Conservation (phyloP, 805 yeast genomes). For the Sungouiella thailandica region DNA sequence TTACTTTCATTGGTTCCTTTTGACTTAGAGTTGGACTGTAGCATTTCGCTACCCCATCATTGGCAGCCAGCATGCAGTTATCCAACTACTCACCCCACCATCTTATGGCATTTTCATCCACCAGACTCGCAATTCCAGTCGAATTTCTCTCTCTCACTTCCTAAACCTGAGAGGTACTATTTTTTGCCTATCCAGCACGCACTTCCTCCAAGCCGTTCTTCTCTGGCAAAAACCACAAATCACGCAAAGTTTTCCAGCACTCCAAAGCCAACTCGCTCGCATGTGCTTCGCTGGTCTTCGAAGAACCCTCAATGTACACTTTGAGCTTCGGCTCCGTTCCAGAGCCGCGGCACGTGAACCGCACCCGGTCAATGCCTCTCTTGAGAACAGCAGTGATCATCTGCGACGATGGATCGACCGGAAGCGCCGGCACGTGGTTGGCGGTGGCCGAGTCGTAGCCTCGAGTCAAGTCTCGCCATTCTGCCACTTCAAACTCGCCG, state of each 20-base stretch:
- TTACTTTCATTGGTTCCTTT: too few relatives aligned
- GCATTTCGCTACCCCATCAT: too few relatives aligned
- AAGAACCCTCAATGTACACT: conserved; percentile 79
- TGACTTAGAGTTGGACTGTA: too few relatives aligned
- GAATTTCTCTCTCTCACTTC: too few relatives aligned
- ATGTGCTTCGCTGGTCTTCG: conserved; percentile 34
- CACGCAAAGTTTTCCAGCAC: conserved; percentile 60
- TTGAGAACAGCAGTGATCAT: conserved; percentile 72
- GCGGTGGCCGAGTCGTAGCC: conserved; percentile 73
- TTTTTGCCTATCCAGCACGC: too few relatives aligned
- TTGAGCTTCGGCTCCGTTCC: conserved; percentile 96
- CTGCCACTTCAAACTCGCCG: conserved; percentile 53
- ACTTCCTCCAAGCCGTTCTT: conserved; percentile 32
- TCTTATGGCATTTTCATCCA: too few relatives aligned
- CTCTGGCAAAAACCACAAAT: conserved; percentile 69
- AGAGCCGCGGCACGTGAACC: conserved; percentile 87
- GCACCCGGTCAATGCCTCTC: conserved; percentile 33
- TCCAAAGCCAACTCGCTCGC: conserved; percentile 51
- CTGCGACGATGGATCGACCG: conserved; percentile 68
- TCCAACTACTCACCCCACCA: too few relatives aligned
- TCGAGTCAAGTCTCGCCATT: conserved; percentile 79
- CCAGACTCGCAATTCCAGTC: too few relatives aligned
- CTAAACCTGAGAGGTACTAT: too few relatives aligned
- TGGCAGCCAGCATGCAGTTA: too few relatives aligned
- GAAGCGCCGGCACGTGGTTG: conserved; percentile 57